Evolutionary conservation across 495 filamentous ascomycete species (phyloP).

Genomic region (Podospora fimiseda): DNA sequence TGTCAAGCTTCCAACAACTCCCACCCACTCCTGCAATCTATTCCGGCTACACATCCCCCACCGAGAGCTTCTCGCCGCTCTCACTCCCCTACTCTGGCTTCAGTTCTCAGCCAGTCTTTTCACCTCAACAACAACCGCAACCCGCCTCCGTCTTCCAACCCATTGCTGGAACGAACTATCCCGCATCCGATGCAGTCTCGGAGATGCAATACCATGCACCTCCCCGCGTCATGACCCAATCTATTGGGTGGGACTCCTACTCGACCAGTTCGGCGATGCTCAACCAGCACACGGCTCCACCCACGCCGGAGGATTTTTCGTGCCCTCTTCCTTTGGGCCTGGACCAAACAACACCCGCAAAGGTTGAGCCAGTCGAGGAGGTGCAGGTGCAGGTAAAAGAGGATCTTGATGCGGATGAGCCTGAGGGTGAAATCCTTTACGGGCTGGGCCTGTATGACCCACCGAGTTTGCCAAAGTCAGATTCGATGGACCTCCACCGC

Average conservation of each 20-base stretch:
- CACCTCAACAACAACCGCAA: slow-evolving; percentile 10
- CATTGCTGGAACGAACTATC: background rate
- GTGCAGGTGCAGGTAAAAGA: slow-evolving; percentile 35
- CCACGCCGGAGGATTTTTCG: slow-evolving; percentile 54
- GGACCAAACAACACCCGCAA: slow-evolving; percentile 11
- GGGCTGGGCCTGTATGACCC: slow-evolving; percentile 80
- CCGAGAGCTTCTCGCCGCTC: slow-evolving; percentile 35
- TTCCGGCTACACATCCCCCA: slow-evolving; percentile 44
- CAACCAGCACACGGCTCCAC: slow-evolving; percentile 42
- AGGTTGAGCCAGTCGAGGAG: background rate
- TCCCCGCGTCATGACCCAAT: slow-evolving; percentile 12
- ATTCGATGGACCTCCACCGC: slow-evolving; percentile 38
- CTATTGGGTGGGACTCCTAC: slow-evolving; percentile 37
- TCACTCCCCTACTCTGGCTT: slow-evolving; percentile 28
- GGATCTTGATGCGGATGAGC: slow-evolving; percentile 26
- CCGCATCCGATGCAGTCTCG: background rate
- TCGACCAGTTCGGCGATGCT: slow-evolving; percentile 27
- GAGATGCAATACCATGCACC: slow-evolving; percentile 15
- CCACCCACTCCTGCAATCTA: slow-evolving; percentile 37
- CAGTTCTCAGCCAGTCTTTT: slow-evolving; percentile 17
- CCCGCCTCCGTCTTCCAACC: slow-evolving; percentile 5
- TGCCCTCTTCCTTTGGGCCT: slow-evolving; percentile 23
- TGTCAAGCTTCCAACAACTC: slow-evolving; percentile 33
- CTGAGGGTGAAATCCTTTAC: slow-evolving; percentile 63
- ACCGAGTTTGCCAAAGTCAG: slow-evolving; percentile 39